These are phyloP conservation scores for Macrolepiota fuliginosa DNA, from an alignment of 768 basidiomycete genomes.

Conservation along the genomic window DNA sequence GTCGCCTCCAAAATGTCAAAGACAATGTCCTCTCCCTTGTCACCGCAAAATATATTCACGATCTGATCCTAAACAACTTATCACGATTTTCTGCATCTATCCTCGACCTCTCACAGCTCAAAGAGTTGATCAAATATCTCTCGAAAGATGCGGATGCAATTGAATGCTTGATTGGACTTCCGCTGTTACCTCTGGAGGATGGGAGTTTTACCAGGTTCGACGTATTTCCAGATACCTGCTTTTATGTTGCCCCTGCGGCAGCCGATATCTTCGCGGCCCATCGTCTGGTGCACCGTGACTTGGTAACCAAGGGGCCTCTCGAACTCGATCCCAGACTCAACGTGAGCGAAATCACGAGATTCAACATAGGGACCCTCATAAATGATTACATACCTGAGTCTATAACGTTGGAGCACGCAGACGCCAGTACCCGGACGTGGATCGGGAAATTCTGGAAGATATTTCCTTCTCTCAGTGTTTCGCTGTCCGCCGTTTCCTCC, in stretches of 20 bases:
- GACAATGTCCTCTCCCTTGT: neutral
- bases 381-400: neutral
- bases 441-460: slow-evolving; percentile 32
- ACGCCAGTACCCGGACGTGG: slow-evolving; percentile 18
- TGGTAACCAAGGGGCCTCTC: neutral
- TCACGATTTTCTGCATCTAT: slow-evolving; percentile 15
- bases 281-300: slow-evolving; percentile 6
- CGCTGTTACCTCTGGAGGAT: slow-evolving; percentile 35
- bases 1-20: neutral
- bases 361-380: slow-evolving; percentile 3
- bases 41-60: slow-evolving; percentile 4
- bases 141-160: slow-evolving; percentile 12
- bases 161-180: slow-evolving; percentile 27
- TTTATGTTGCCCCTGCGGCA: slow-evolving; percentile 24
- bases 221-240: slow-evolving; percentile 17
- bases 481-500: slow-evolving; percentile 16
- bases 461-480: slow-evolving; percentile 12
- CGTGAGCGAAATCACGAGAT: neutral
- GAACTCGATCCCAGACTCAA: neutral
- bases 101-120: slow-evolving; percentile 22
- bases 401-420: neutral
- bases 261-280: slow-evolving; percentile 21
- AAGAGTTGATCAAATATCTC: slow-evolving; percentile 27
- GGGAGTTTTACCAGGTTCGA: slow-evolving; percentile 27
- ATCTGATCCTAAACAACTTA: neutral